Evolutionary conservation across 305 asterid species (phyloP), one percentile per base, ranked within the genome.

Genomic region (Fraxinus angustifolia): DNA sequence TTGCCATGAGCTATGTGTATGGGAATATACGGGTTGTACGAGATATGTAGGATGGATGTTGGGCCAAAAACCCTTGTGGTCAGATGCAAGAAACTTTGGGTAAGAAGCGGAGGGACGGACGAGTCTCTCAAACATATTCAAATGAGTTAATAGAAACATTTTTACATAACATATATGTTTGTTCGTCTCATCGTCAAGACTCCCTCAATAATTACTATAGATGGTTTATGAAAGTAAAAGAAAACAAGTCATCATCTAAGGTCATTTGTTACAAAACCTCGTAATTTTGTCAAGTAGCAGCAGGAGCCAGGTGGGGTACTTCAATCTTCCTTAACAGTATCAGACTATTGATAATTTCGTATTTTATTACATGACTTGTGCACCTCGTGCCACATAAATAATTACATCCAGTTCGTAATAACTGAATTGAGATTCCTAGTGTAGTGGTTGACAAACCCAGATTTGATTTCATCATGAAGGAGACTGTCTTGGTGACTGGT

Each of bases 401-500:
- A 60, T 21, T 21, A 21, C 71, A 21, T 21, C 71, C 5, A 60
- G 14, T 60, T 19, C 28, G 21, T 60, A 60, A 21, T 14, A 60
- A 21, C 31, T 60, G 71, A 60, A 23, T 23, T 60, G 14, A 60
- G 71, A 60, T 7, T 45, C 56, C 56, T 45, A 0, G 71, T 2
- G 5, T 23, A 21, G 30, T 60, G 11, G 71, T 21, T 21, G 71
- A 21, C 70, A 19, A 60, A 19, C 33, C 71, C 71, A 7, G 16
- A 1, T 40, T 40, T 40, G 48, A 60, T 8, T 60, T 23, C 73
- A 28, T 23, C 19, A 88, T 81, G 95, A 87, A 82, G 90, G 90
- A 93, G 87, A 88, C 82, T 62, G 87, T 88, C 42, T 75, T 93
- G 89, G 98, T 95, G 36, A 93, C 99, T 81, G 99, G 99, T 42